Conservation (phyloP, 225 moss, liverwort and hornwort species). For the Neckera pumila region DNA sequence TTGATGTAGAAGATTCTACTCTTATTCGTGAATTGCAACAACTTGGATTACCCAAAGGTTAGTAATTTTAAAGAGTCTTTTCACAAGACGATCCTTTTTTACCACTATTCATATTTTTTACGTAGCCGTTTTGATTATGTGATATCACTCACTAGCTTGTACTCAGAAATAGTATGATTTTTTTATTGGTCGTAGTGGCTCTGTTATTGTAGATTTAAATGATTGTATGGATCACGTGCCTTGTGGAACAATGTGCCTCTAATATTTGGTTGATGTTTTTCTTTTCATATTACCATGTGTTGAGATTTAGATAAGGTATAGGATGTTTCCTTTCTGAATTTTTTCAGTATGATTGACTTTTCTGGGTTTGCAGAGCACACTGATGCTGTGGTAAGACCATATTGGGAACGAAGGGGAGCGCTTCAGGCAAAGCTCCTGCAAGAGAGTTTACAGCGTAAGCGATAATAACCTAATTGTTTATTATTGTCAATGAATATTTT, state of each 20-base stretch:
- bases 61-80: not conserved
- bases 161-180: not conserved
- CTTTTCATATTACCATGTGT: not conserved
- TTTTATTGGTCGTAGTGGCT: not conserved
- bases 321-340: not conserved
- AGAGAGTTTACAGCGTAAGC: conserved; percentile 72
- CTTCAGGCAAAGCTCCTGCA: conserved; percentile 65
- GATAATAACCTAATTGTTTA: not conserved
- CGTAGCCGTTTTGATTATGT: not conserved
- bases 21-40: conserved; percentile 80
- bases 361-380: conserved; percentile 53
- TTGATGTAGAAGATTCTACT: conserved; percentile 73
- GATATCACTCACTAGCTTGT: not conserved
- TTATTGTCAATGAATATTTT: not conserved
- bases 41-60: conserved; percentile 91
- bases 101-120: not conserved
- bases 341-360: not conserved
- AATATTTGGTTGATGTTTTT: not conserved
- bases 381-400: conserved; percentile 73
- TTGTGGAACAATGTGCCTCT: not conserved
- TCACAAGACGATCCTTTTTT: not conserved
- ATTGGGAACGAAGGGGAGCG: conserved; percentile 64
- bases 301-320: not conserved
- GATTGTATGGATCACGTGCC: not conserved
- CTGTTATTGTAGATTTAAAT: not conserved